Percentiles rank a stretch among this genome's conserved stretches.
Conservation (phyloP, 2,329 filamentous ascomycete genomes). For the Claviceps sp. region DNA sequence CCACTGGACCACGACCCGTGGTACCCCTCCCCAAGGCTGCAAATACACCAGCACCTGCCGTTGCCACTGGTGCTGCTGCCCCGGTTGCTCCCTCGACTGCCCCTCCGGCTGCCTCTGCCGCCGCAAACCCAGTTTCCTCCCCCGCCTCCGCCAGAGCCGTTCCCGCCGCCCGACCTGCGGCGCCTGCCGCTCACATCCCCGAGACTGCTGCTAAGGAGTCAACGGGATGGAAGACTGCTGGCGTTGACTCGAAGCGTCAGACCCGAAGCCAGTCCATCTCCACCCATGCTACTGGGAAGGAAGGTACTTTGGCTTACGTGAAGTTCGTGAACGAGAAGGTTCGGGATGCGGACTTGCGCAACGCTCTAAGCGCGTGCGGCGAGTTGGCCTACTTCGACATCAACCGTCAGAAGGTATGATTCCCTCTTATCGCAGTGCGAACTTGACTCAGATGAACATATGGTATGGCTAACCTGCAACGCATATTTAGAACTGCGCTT, state of each 20-base stretch:
- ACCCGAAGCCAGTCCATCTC: slow-evolving; percentile 57
- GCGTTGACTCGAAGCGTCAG: slow-evolving; percentile 72
- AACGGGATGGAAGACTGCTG: slow-evolving; percentile 71
- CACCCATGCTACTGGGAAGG: slow-evolving; percentile 49
- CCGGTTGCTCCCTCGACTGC: slow-evolving; percentile 24
- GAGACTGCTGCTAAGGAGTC: slow-evolving; percentile 36
- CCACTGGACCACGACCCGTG: slow-evolving; percentile 39
- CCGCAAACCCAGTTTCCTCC: slow-evolving; percentile 5
- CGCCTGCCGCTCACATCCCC: slow-evolving; percentile 24
- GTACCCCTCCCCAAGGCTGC: slow-evolving; percentile 45
- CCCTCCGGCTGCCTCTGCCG: slow-evolving; percentile 19
- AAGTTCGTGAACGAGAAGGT: slow-evolving; percentile 92
- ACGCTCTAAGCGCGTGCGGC: slow-evolving; percentile 57
- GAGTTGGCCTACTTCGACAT: slow-evolving; percentile 62
- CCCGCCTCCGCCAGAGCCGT: slow-evolving; percentile 16
- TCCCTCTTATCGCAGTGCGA: neutral
- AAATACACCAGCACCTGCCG: slow-evolving; percentile 31
- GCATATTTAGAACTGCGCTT: slow-evolving; percentile 69
- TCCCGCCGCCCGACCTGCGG: slow-evolving; percentile 15
- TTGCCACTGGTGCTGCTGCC: slow-evolving; percentile 29
- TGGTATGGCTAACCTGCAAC: neutral
- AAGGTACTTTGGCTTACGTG: slow-evolving; percentile 75
- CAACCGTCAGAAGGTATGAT: slow-evolving; percentile 66
- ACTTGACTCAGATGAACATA: neutral
- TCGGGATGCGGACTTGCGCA: slow-evolving; percentile 56